These are phyloP conservation scores for Boletus fagicola DNA, from an alignment of 768 basidiomycete species.

Conservation along the genomic window DNA sequence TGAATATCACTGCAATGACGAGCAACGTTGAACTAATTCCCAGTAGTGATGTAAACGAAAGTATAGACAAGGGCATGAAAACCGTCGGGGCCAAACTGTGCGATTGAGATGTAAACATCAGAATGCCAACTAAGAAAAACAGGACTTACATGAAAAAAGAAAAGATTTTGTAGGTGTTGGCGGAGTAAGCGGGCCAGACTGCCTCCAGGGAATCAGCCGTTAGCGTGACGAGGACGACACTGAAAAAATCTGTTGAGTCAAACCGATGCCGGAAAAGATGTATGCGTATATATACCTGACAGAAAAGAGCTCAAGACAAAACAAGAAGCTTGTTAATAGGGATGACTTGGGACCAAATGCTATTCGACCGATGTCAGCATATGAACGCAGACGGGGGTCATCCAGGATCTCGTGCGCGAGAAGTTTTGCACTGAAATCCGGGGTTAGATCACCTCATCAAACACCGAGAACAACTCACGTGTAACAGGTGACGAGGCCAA, in stretches of 20 bases:
- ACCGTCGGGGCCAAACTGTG: conserved; percentile 77
- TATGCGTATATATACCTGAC: conserved; percentile 54
- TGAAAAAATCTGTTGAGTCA: conserved; percentile 26
- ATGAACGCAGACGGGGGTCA: conserved; percentile 72
- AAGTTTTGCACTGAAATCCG: conserved; percentile 68
- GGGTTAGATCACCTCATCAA: conserved; percentile 4
- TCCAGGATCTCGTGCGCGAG: conserved; percentile 72
- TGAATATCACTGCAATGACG: conserved; percentile 71
- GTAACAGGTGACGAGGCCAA: conserved; percentile 82
- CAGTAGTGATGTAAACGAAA: conserved; percentile 86
- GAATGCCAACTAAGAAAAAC: neutral
- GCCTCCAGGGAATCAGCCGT: conserved; percentile 84
- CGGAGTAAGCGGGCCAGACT: conserved; percentile 64
- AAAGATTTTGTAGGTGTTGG: conserved; percentile 72
- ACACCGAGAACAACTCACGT: conserved; percentile 54
- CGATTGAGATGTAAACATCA: conserved; percentile 4
- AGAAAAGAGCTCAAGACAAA: conserved; percentile 86
- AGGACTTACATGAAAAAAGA: conserved; percentile 64
- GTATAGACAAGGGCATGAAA: conserved; percentile 79
- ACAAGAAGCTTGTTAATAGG: conserved; percentile 64
- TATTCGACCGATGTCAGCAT: conserved; percentile 85
- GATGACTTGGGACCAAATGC: conserved; percentile 80
- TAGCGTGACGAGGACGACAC: conserved; percentile 84
- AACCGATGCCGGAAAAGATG: neutral
- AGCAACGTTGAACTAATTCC: conserved; percentile 78